phyloP scores from a whole-genome alignment of 495 filamentous ascomycete species.

The Hyaloscypha variabilis region DNA sequence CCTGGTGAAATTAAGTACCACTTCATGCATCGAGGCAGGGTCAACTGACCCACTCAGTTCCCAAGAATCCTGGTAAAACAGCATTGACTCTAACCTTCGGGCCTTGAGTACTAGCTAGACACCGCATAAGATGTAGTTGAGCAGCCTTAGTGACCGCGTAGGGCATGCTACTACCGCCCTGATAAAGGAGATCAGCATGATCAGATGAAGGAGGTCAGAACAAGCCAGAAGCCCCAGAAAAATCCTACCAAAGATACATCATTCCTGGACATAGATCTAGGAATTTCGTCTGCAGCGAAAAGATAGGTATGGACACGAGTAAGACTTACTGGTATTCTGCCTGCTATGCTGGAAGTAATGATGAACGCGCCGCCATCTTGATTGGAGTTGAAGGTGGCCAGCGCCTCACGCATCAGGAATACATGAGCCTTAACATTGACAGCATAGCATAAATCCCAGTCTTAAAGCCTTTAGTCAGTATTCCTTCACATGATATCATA shows the following conservation, averaged over 20 bases:
- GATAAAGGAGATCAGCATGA: background rate
- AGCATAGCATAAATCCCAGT: constrained; percentile 77
- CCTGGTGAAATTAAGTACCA: constrained; percentile 37
- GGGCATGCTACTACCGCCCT: constrained; percentile 60
- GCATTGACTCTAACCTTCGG: constrained; percentile 69
- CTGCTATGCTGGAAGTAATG: constrained; percentile 68
- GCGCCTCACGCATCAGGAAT: constrained; percentile 62
- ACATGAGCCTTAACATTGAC: constrained; percentile 70
- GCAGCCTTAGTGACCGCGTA: constrained; percentile 67
- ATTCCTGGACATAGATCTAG: too few relatives aligned
- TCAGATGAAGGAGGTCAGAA: background rate
- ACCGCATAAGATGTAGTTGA: constrained; percentile 72
- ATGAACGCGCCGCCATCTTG: constrained; percentile 70
- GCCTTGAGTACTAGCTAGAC: constrained; percentile 68
- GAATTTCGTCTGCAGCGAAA: too few relatives aligned
- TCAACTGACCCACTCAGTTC: constrained; percentile 70
- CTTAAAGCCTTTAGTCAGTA: too few relatives aligned
- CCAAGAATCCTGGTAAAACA: constrained; percentile 64
- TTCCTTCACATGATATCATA: too few relatives aligned
- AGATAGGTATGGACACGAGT: too few relatives aligned
- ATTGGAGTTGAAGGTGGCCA: constrained; percentile 69
- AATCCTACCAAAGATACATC: too few relatives aligned
- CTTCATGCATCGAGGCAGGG: constrained; percentile 4
- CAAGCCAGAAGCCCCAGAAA: background rate
- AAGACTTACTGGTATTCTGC: constrained; percentile 2